These are phyloP conservation scores for Coemansia sp. DNA, from an alignment of 192 early-diverging fungal species.

Conservation along the genomic window DNA sequence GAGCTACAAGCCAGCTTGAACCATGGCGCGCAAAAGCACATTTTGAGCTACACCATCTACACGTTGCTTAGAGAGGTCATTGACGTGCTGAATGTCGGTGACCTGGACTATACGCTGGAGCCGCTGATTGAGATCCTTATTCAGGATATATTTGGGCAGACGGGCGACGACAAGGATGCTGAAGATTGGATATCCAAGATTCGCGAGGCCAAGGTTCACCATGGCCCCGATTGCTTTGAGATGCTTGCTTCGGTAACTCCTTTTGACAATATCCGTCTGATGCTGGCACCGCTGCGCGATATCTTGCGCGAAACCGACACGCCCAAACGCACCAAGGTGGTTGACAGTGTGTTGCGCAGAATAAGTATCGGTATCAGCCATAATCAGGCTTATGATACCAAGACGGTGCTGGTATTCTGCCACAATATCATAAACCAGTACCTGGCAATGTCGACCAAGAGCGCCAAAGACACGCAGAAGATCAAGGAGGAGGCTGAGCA, in stretches of 20 bases:
- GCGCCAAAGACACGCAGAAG: constrained; percentile 56
- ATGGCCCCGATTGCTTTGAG: constrained; percentile 86
- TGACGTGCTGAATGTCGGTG: constrained; percentile 59
- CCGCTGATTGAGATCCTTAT: constrained; percentile 70
- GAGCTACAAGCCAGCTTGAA: constrained; percentile 75
- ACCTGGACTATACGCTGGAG: constrained; percentile 76
- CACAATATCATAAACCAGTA: constrained; percentile 86
- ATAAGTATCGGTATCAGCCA: constrained; percentile 75
- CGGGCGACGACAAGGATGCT: constrained; percentile 84
- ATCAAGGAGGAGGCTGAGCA: constrained; percentile 58
- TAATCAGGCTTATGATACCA: constrained; percentile 66
- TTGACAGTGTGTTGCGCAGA: constrained; percentile 75
- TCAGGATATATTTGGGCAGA: constrained; percentile 90
- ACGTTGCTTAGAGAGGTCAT: constrained; percentile 71
- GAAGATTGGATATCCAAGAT: constrained; percentile 87
- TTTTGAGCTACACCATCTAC: constrained; percentile 92
- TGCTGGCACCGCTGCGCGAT: constrained; percentile 86
- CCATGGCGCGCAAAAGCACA: constrained; percentile 88
- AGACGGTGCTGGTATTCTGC: constrained; percentile 76
- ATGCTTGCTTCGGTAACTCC: constrained; percentile 68
- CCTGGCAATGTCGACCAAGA: constrained; percentile 64
- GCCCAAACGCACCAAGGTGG: constrained; percentile 67
- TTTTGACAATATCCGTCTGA: constrained; percentile 63
- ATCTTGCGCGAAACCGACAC: constrained; percentile 81
- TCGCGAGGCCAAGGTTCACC: constrained; percentile 83